Base-by-base conservation (phyloP, 805 yeast species). In the Suhomyces emberorum region DNA sequence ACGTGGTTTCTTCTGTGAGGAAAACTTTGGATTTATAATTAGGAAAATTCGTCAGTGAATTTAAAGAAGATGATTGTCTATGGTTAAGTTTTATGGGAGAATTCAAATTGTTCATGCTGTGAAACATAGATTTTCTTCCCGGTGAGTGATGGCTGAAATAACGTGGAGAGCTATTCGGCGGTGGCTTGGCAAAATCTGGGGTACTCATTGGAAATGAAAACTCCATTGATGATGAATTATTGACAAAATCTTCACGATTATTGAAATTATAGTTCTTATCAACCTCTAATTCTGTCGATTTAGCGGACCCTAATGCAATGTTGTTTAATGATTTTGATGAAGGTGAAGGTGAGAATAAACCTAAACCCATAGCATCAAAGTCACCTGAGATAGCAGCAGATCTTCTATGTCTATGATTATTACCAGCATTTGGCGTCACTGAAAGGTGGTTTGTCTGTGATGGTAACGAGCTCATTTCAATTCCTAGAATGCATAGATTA, bases 351-450 rank as follows among this genome's bases (percentile, higher is more conserved):
- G 63, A 56, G 35, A 63, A 61, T 24, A 65, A 43, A 1, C 70
- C 70, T 24, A 63, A 44, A 5, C 70, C 72, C 33, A 54, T 48
- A 7, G 54, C 52, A 48, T 84, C 93, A 54, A 86, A 83, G 55
- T 88, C 95, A 3, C 93, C 93, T 7, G 93, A 83, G 5, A 88
- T 81, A 0, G 95, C 95, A 15, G 91, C 88, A 0, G 95, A 87
- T 35, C 96, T 66, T 51, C 86, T 76, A 52, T 88, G 96, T 30
- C 85, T 76, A 60, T 88, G 96, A 1, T 79, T 77, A 44, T 76
- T 23, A 7, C 23, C 18, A 4, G 28, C 38, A 21, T 14, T 15
- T 4, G 36, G 28, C 3, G 36, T 28, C 16, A 26, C 31, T 15
- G 32, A 27, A 9, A 36, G 22, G 17, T 31, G 35, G 21, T 25